Base-by-base conservation (phyloP, 2,329 filamentous ascomycete genomes). In the Ophiostoma sp. region DNA sequence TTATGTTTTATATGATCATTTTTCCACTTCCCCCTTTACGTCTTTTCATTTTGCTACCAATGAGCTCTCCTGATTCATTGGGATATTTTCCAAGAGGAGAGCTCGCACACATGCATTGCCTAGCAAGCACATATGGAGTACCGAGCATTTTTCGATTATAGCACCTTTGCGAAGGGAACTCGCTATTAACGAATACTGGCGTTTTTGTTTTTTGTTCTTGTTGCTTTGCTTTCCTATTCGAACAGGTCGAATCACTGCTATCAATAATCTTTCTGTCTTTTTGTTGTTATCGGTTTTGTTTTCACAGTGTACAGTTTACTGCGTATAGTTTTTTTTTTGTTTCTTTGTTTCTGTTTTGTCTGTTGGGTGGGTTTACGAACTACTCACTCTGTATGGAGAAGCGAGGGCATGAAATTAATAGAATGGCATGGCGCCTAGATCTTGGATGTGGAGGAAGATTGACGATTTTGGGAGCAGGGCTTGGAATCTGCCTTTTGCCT, bases 111-210 rank as follows among this genome's bases (percentile, higher is more conserved):
- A 57, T 67, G 65, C 60, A 68, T 67, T 64, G 62, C 35, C 60
- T 70, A 67, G 71, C 33, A 65, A 48, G 52, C 67, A 67, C 52
- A 70, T 67, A 39, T 72, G 71, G 71, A 69, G 71, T 70, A 67
- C 62, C 67, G 41, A 72, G 39, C 69, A 68, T 70, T 23, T 71
- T 67, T 72, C 66, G 62, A 72, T 68, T 68, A 66, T n/a, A 44
- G 23, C 66, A 62, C 68, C 68, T 70, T 52, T 64, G 67, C 41
- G 67, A 52, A 69, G 67, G 71, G 62, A 62, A 39, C 66, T 67
- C 31, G n/a, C 44, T 35, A 48, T 33, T 3, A 64, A 71, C 20
- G 67, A 36, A 66, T 39, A 48, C 62, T 60, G 67, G 65, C 65
- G 52, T 68, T 65, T 41, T 39, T 41, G 36, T 39, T 39, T 13